These are phyloP conservation scores for Dillenia suffruticosa DNA, from an alignment of 164 flowering plant genomes.

Conservation along the genomic window DNA sequence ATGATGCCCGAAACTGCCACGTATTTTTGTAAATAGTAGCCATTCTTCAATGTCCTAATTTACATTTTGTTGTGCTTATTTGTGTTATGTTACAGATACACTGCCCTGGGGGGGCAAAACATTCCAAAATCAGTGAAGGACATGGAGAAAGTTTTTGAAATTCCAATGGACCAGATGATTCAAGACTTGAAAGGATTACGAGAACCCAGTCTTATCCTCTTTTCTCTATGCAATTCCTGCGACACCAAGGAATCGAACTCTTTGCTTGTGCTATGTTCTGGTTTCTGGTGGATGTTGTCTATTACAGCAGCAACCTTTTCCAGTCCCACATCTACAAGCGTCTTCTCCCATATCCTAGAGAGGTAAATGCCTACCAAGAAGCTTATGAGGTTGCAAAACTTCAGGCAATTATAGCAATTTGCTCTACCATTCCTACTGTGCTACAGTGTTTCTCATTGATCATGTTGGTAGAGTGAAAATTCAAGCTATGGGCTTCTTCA, in stretches of 20 bases:
- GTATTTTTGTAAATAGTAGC: slow-evolving; percentile 8
- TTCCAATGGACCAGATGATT: slow-evolving; percentile 15
- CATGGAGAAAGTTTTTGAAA: slow-evolving; percentile 35
- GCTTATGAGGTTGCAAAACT: slow-evolving; percentile 18
- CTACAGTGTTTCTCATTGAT: slow-evolving; percentile 38
- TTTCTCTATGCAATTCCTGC: slow-evolving; percentile 33
- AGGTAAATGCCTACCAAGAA: slow-evolving; percentile 8
- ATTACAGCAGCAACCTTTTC: neutral
- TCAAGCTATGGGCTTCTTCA: slow-evolving; percentile 17
- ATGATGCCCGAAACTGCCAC: slow-evolving; percentile 56
- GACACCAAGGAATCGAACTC: slow-evolving; percentile 42
- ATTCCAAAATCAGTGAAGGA: slow-evolving; percentile 35
- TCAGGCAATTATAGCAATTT: slow-evolving; percentile 34
- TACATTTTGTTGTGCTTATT: neutral
- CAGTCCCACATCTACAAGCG: slow-evolving; percentile 21
- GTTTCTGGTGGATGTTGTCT: slow-evolving; percentile 18
- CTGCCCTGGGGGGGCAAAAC: slow-evolving; percentile 41
- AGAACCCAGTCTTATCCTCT: slow-evolving; percentile 15
- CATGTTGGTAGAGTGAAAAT: slow-evolving; percentile 27
- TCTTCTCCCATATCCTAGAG: neutral
- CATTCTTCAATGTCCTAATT: neutral
- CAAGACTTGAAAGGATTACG: neutral
- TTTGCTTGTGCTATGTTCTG: slow-evolving; percentile 29
- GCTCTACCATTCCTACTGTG: slow-evolving; percentile 45
- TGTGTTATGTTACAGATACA: slow-evolving; percentile 21